Evolutionary conservation across 306 rosid species (phyloP), one percentile per base, ranked within the genome.

Genomic region (Prinsepia uniflora): DNA sequence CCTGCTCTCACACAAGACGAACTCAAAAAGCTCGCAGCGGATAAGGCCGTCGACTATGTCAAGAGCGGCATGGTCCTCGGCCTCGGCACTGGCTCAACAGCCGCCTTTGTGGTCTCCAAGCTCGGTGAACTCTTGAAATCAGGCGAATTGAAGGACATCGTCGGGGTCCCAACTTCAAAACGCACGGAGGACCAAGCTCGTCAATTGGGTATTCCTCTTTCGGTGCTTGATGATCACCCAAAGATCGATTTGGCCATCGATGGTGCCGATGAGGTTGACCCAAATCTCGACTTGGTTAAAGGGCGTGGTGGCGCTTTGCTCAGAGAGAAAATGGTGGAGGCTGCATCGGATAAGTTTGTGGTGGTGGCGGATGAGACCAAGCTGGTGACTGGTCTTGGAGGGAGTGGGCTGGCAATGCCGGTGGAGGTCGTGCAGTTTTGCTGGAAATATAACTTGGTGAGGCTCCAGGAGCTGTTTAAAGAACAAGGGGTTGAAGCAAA

Each of bases 391-490:
- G 96, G 96, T 0, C 84, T 90, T 0, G 96, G 96, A 0, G 95
- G 97, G 0, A 84, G 90, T 20, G 95, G 97, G 0, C 65, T 88
- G 0, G 97, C 97, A 19, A 90, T 90, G 97, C 95, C 97, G 3
- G 97, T 90, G 53, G 95, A 90, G 79, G 97, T 90, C 45, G 97
- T 90, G 10, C 97, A 90, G 67, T 90, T 90, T 66, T 90, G 97
- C 44, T 90, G 97, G 97, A 90, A 90, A 60, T 88, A 86, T 65
- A 90, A 88, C 22, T 17, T 88, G 76, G 53, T 73, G 8, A 78
- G 97, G 70, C 82, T 90, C 24, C 86, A 80, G 57, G 90, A 80
- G 6, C 47, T 90, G 69, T 90, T 90, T 50, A 84, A 86, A 52
- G 95, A 84, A 12, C 82, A 90, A 81, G 97, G 95, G 5, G 73